A percentile compares a stretch with the other conserved stretches of the same genome.
Evolutionary conservation across 2,329 filamentous ascomycete species (phyloP).

Genomic region (Hypoxylon sp.): DNA sequence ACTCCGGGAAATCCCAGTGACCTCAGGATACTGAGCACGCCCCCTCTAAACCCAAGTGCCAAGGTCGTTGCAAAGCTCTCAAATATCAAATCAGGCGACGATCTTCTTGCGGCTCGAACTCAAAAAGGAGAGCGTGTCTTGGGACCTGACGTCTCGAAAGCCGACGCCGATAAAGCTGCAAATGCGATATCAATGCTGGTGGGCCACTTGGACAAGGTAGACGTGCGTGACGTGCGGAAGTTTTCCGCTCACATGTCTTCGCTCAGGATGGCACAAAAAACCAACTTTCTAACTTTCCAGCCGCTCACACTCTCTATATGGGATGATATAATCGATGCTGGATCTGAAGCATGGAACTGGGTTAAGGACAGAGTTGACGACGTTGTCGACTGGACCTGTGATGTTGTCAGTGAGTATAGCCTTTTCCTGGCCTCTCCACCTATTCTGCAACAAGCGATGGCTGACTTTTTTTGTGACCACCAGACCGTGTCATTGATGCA

Average conservation of each 20-base stretch:
- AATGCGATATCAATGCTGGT: conserved; percentile 2
- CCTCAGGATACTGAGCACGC: background rate
- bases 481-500: background rate
- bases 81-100: background rate
- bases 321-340: background rate
- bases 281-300: background rate
- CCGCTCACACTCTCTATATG: background rate
- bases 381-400: background rate
- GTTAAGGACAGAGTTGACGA: conserved; percentile 1
- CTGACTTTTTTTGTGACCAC: background rate
- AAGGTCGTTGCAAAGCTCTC: background rate
- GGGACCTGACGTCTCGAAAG: background rate
- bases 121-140: background rate
- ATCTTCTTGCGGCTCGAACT: background rate
- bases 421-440: background rate
- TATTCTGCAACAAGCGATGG: background rate
- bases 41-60: background rate
- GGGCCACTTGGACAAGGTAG: conserved; percentile 2
- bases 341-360: background rate
- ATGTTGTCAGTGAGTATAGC: background rate
- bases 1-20: background rate
- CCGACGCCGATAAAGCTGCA: conserved; percentile 1
- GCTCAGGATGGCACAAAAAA: conserved; percentile 2
- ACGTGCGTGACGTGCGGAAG: background rate
- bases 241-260: background rate